Percentiles rank a stretch among this genome's conserved stretches.
phyloP scores from a whole-genome alignment of 805 yeast genomes.

The Cyberlindnera maritima region DNA sequence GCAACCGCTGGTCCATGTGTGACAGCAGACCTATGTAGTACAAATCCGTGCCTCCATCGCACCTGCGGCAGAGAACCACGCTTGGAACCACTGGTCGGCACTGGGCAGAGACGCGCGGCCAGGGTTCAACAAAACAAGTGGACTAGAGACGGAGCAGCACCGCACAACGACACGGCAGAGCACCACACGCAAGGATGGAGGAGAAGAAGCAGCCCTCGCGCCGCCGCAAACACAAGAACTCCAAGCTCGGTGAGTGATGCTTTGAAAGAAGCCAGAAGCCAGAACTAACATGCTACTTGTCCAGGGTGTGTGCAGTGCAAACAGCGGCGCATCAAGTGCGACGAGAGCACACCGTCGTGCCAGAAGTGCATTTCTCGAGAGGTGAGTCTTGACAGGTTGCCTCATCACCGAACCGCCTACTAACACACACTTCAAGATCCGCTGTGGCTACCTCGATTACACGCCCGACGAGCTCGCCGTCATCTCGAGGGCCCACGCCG shows the following conservation, averaged over 20 bases:
- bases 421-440: not conserved
- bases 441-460: slow-evolving; percentile 4
- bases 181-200: no score
- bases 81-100: no score
- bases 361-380: slow-evolving; percentile 38
- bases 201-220: slow-evolving; percentile 5
- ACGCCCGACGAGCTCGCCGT: slow-evolving; percentile 10
- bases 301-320: slow-evolving; percentile 67
- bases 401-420: no score
- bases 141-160: no score
- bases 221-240: slow-evolving; percentile 61
- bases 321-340: slow-evolving; percentile 58
- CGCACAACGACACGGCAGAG: not conserved
- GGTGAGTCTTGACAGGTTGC: no score
- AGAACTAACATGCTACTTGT: not conserved
- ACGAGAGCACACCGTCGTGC: slow-evolving; percentile 56
- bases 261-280: not conserved
- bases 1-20: no score
- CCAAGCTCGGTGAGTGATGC: slow-evolving; percentile 29
- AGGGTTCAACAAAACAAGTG: no score
- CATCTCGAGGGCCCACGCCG: slow-evolving; percentile 15
- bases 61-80: no score
- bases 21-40: no score
- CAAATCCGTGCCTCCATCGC: no score
- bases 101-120: no score